Conservation (phyloP, 352 stramenopile species). For the Thraustotheca clavata region DNA sequence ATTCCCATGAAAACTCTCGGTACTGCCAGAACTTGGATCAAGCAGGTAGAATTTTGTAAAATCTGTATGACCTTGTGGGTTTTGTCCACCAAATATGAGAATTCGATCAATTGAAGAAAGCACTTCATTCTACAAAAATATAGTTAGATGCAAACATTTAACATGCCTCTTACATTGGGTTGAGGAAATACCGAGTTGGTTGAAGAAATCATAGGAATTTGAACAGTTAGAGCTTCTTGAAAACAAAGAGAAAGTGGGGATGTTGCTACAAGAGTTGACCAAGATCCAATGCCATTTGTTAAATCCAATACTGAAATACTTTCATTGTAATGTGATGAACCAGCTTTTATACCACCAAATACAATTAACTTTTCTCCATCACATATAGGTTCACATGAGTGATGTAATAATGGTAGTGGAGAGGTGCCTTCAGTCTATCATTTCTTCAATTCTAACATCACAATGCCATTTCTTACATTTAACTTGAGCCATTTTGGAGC, state of each 20-base stretch:
- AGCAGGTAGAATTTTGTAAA: conserved; percentile 29
- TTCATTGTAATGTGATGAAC: conserved; percentile 27
- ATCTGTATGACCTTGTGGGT: conserved; percentile 25
- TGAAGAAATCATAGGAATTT: conserved; percentile 9
- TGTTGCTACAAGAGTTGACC: conserved; percentile 23
- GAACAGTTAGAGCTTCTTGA: conserved; percentile 25
- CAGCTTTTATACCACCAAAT: conserved; percentile 28
- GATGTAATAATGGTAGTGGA: conserved; percentile 3
- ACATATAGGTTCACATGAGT: background rate
- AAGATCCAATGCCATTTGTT: conserved; percentile 27
- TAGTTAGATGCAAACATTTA: too few species aligned
- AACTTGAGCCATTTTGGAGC: conserved; percentile 16
- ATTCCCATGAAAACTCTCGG: conserved; percentile 21
- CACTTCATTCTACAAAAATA: too few species aligned
- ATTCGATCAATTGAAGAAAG: conserved; percentile 2
- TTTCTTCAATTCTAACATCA: background rate
- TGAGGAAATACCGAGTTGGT: background rate
- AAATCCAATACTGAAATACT: conserved; percentile 46
- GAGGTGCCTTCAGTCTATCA: conserved; percentile 12
- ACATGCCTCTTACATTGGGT: too few species aligned
- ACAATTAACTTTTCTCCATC: background rate
- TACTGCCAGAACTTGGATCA: background rate
- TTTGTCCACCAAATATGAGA: conserved; percentile 47
- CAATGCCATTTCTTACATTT: background rate
- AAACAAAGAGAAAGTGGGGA: conserved; percentile 31